phyloP scores from a whole-genome alignment of 2,329 filamentous ascomycete species.

The Taxawa tesnikishii region DNA sequence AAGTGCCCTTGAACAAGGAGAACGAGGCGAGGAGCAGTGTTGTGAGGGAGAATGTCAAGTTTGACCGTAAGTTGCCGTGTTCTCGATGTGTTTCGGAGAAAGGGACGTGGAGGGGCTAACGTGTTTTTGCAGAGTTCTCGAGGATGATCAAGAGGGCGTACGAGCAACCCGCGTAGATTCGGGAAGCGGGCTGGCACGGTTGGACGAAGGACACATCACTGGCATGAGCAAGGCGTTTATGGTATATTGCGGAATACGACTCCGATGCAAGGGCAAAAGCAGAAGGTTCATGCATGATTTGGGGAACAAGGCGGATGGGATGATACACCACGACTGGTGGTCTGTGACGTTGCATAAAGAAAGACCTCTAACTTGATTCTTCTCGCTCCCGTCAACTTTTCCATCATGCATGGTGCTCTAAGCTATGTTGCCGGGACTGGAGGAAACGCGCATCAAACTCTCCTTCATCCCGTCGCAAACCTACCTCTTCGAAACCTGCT shows the following conservation, averaged over 20 bases:
- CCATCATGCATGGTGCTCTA: too few species aligned
- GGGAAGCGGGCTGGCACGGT: neutral
- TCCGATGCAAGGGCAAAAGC: neutral
- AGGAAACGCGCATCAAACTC: too few species aligned
- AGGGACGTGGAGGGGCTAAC: neutral
- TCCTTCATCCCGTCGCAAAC: too few species aligned
- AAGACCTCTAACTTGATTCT: too few species aligned
- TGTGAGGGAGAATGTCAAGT: conserved; percentile 88
- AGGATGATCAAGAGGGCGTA: conserved; percentile 73
- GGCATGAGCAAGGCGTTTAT: neutral
- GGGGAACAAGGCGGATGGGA: too few species aligned
- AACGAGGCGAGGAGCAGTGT: conserved; percentile 95
- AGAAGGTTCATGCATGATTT: too few species aligned
- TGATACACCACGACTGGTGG: too few species aligned
- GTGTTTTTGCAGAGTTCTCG: conserved; percentile 43
- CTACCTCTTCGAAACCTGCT: conserved; percentile 29
- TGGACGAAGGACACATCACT: neutral
- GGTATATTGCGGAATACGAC: neutral
- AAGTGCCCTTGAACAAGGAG: conserved; percentile 84
- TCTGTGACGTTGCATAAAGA: too few species aligned
- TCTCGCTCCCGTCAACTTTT: too few species aligned
- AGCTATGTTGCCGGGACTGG: too few species aligned
- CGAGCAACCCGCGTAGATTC: conserved; percentile 56
- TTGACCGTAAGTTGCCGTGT: conserved; percentile 49
- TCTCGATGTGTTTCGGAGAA: neutral